These are phyloP conservation scores for Penicillium pancosmium DNA, from an alignment of 495 filamentous ascomycete species.

Conservation along the genomic window DNA sequence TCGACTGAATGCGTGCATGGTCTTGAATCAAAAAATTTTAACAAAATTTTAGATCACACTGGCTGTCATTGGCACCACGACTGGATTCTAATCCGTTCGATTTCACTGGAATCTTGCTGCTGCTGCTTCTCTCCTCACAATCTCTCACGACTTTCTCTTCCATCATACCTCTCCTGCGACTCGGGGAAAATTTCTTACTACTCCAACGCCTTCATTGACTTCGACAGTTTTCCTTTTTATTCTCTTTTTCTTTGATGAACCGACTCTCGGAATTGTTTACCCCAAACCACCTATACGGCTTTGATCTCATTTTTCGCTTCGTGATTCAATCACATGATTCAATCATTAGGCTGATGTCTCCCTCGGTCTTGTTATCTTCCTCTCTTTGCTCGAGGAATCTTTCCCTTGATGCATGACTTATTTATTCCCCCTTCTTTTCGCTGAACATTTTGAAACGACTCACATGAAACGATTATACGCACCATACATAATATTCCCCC, in stretches of 20 bases:
- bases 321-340: neutral
- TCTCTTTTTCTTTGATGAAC: neutral
- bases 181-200: neutral
- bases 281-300: neutral
- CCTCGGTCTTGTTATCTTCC: constrained; percentile 1
- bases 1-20: neutral
- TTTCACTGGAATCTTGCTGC: neutral
- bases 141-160: constrained; percentile 4
- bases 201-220: constrained; percentile 14
- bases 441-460: constrained; percentile 35
- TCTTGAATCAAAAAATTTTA: constrained; percentile 4
- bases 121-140: constrained; percentile 5
- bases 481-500: constrained; percentile 33
- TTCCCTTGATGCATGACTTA: constrained; percentile 5
- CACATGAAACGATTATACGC: constrained; percentile 39
- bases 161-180: constrained; percentile 18
- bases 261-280: constrained; percentile 2
- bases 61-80: constrained; percentile 57
- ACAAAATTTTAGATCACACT: constrained; percentile 52
- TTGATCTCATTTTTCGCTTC: constrained; percentile 6
- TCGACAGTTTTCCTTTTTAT: constrained; percentile 3
- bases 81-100: constrained; percentile 37
- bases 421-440: constrained; percentile 27
- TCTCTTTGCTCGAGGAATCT: neutral
- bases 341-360: neutral